Evolutionary conservation across 306 rosid species (phyloP), one percentile per base, ranked within the genome.

Genomic region (Senna tora): DNA sequence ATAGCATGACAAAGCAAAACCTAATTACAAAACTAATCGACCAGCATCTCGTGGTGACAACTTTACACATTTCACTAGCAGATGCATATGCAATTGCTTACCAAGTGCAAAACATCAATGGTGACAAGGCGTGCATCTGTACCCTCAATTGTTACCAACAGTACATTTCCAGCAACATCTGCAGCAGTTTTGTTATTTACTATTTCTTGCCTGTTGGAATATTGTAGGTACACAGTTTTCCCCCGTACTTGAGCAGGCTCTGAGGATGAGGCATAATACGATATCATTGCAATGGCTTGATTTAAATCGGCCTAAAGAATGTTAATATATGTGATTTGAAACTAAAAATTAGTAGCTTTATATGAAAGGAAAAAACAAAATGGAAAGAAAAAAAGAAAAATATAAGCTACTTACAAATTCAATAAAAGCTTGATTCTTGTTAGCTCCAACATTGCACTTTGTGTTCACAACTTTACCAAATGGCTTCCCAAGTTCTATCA

Each of bases 181-280:
- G 99, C 99, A 22, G 99, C 89, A 65, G 99, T 91, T 85, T 95
- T 95, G 85, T 95, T 95, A 89, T 95, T 89, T 65, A 95, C 99
- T 46, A 95, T 95, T 85, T 95, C 99, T 83, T 95, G 99, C 87
- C 99, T 83, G 72, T 95, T 95, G 20, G 99, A 95, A 81, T 95
- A 95, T 71, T 95, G 99, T 61, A 95, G 83, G 80, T 95, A 95
- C 50, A 95, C 99, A 47, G 99, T 92, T 85, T 95, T 95, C 53
- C 99, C 99, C 36, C 99, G 87, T 9, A 95, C 99, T 88, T 95
- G 99, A 50, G 99, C 96, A 17, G 99, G 99, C 80, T 95, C 99
- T 0, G 99, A 95, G 39, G 99, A 88, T 19, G 99, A 95, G 41
- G 99, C 99, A 73, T 95, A 92, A 65, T 91, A 95, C 10, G 99